Evolutionary conservation across 2,329 filamentous ascomycete species (phyloP).

Genomic region (Scedosporium minutisporum): DNA sequence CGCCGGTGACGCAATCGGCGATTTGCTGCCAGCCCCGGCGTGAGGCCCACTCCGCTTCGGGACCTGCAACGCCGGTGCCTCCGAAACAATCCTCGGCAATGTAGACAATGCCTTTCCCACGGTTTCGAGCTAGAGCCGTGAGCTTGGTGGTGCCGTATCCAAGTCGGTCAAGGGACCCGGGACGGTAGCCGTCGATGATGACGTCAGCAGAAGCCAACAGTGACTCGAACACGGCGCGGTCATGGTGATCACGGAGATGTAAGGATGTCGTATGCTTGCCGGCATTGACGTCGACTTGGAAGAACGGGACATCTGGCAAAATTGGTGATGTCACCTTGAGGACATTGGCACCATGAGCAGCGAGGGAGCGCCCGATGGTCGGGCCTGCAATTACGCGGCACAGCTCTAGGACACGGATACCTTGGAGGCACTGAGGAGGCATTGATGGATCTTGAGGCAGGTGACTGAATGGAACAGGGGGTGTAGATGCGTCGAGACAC

Average conservation of each 20-base stretch:
- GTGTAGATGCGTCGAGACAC: conserved; percentile 38
- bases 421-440: conserved; percentile 32
- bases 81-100: conserved; percentile 67
- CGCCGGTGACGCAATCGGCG: conserved; percentile 48
- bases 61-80: neutral
- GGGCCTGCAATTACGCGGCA: conserved; percentile 69
- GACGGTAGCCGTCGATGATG: conserved; percentile 58
- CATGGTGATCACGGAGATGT: conserved; percentile 47
- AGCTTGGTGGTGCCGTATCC: conserved; percentile 5
- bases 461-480: conserved; percentile 29
- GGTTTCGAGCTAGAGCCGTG: conserved; percentile 37
- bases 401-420: conserved; percentile 64
- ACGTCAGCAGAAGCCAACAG: conserved; percentile 56
- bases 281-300: conserved; percentile 63
- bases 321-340: conserved; percentile 60
- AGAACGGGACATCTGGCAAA: conserved; percentile 62
- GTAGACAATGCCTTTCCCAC: conserved; percentile 56
- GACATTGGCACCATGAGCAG: conserved; percentile 67
- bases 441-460: neutral
- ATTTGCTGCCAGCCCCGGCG: conserved; percentile 66
- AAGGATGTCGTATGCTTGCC: conserved; percentile 59
- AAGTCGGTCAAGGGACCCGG: conserved; percentile 42
- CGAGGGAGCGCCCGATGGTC: conserved; percentile 59
- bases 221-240: conserved; percentile 44
- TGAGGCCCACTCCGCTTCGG: conserved; percentile 47